These are phyloP conservation scores for Globisporangium splendens DNA, from an alignment of 352 stramenopile genomes.

Conservation along the genomic window DNA sequence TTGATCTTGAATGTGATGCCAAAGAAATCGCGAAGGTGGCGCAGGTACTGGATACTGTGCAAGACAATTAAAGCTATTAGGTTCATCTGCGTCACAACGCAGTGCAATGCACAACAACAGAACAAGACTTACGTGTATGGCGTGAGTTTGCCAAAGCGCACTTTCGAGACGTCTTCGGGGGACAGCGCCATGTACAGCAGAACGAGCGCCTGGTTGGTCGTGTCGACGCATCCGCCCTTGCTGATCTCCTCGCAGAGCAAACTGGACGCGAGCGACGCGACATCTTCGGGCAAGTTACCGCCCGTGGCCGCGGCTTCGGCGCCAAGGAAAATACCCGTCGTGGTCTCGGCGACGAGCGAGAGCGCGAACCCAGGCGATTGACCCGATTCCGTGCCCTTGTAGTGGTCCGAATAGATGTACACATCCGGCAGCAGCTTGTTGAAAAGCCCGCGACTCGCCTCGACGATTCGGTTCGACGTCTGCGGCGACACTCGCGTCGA, in stretches of 20 bases:
- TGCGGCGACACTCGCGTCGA: constrained; percentile 96
- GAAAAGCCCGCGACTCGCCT: constrained; percentile 94
- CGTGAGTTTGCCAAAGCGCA: constrained; percentile 88
- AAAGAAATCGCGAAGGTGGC: constrained; percentile 91
- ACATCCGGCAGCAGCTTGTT: constrained; percentile 98
- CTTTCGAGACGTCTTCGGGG: constrained; percentile 96
- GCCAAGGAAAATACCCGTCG: constrained; percentile 92
- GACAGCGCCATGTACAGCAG: constrained; percentile 98
- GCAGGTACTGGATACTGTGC: constrained; percentile 82
- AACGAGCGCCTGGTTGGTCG: constrained; percentile 92
- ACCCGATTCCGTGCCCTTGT: constrained; percentile 89
- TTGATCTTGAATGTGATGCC: constrained; percentile 94
- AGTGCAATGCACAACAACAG: constrained; percentile 1
- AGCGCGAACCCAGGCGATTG: constrained; percentile 91
- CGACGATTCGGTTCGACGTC: constrained; percentile 96
- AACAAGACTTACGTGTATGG: constrained; percentile 59
- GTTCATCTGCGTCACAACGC: background rate
- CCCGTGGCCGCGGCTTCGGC: constrained; percentile 88
- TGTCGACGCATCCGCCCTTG: constrained; percentile 93
- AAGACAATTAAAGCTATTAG: background rate
- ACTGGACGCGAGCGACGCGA: constrained; percentile 91
- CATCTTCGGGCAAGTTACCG: constrained; percentile 93
- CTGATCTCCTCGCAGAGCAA: constrained; percentile 97
- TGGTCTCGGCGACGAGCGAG: constrained; percentile 97
- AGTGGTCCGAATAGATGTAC: constrained; percentile 99